Evolutionary conservation across 1,284 basidiomycete genomes (phyloP).

Genomic region (Cutaneotrichosporon cyanovorans): DNA sequence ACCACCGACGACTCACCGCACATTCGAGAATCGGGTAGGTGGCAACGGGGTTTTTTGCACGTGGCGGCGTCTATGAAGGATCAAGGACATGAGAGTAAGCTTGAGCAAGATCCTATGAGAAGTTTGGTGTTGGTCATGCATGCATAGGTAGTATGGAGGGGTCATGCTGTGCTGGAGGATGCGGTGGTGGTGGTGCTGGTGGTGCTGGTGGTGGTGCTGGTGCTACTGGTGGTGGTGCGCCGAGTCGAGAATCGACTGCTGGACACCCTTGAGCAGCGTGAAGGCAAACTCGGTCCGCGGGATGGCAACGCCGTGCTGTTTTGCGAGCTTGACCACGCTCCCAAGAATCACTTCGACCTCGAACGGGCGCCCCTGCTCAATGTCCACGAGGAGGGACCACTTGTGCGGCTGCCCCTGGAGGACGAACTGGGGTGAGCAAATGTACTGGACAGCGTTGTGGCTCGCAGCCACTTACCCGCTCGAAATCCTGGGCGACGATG

Average conservation of each 20-base stretch:
- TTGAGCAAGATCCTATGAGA: too few relatives aligned
- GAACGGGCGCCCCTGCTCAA: constrained; percentile 40
- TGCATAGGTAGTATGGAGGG: too few relatives aligned
- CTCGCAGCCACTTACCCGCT: constrained; percentile 4
- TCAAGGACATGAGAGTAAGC: not conserved
- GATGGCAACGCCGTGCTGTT: constrained; percentile 20
- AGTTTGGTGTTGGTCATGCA: not conserved
- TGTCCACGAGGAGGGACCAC: constrained; percentile 38
- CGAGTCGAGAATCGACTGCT: constrained; percentile 14
- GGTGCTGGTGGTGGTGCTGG: not conserved
- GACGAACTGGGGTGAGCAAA: constrained; percentile 10
- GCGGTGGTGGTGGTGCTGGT: too few relatives aligned
- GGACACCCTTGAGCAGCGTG: constrained; percentile 35
- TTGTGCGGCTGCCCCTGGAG: constrained; percentile 22
- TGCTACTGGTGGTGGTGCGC: not conserved
- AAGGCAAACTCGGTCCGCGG: constrained; percentile 32
- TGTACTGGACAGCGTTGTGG: not conserved
- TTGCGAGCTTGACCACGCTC: constrained; percentile 33
- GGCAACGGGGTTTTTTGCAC: not conserved
- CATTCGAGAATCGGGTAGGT: not conserved
- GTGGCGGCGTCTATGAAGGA: not conserved
- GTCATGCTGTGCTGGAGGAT: too few relatives aligned
- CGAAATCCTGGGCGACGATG: constrained; percentile 7
- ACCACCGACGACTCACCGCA: too few relatives aligned
- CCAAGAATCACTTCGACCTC: constrained; percentile 44